Evolutionary conservation across 768 basidiomycete species (phyloP).

Genomic region (Paxillus rubicundulus): DNA sequence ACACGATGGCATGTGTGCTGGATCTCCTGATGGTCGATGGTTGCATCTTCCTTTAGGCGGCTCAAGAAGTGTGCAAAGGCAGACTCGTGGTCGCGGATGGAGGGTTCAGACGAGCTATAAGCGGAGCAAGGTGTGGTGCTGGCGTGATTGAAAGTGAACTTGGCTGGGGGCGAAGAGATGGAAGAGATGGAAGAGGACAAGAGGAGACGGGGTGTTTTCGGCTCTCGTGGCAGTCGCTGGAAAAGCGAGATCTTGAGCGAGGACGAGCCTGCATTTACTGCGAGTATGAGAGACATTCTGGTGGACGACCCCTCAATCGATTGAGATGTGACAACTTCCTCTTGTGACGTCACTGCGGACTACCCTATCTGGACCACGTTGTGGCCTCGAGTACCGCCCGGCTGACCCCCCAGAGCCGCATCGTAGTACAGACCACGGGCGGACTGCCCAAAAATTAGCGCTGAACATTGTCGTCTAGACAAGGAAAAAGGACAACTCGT

Average conservation of each 20-base stretch:
- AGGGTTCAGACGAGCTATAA: conserved; percentile 18
- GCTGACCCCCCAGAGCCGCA: too few species aligned
- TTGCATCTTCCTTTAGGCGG: conserved; percentile 39
- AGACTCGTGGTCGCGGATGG: conserved; percentile 54
- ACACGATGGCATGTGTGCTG: conserved; percentile 69
- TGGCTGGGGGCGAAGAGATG: conserved; percentile 54
- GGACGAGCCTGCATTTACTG: conserved; percentile 80
- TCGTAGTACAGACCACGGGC: too few species aligned
- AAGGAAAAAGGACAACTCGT: neutral
- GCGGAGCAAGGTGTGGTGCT: neutral
- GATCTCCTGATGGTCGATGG: conserved; percentile 45
- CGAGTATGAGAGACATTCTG: conserved; percentile 49
- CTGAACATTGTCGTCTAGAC: too few species aligned
- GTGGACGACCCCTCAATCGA: neutral
- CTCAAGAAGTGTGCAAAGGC: conserved; percentile 63
- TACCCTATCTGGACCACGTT: too few species aligned
- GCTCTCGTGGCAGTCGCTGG: conserved; percentile 25
- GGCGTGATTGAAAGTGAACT: conserved; percentile 42
- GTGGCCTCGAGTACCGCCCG: too few species aligned
- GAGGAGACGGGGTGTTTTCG: conserved; percentile 41
- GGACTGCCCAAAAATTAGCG: too few species aligned
- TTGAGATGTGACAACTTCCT: too few species aligned
- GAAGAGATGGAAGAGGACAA: conserved; percentile 54
- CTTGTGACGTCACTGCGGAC: too few species aligned
- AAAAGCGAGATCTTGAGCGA: conserved; percentile 83